Conservation (phyloP, 73 alveolate species). For the Paramecium caudatum region DNA sequence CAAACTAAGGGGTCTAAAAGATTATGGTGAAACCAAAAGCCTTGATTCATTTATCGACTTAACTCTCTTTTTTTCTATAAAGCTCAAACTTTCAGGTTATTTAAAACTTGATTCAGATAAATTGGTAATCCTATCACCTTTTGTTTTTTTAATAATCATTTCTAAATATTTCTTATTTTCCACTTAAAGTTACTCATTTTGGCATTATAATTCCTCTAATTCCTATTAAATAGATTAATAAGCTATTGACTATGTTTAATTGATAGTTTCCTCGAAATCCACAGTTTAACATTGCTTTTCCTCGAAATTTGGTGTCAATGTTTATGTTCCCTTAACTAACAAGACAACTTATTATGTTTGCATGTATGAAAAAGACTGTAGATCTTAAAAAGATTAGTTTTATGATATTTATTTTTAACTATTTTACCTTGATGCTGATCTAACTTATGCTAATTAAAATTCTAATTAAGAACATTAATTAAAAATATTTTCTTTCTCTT, state of each 20-base stretch:
- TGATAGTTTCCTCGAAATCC: not conserved
- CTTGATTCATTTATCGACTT: conserved; percentile 15
- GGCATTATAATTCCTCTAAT: conserved; percentile 70
- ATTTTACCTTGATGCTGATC: not conserved
- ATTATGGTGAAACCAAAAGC: conserved; percentile 4
- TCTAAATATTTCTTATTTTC: conserved; percentile 82
- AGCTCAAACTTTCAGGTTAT: not conserved
- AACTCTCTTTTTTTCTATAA: not conserved
- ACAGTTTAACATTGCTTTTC: conserved; percentile 13
- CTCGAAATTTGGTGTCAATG: not conserved
- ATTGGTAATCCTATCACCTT: conserved; percentile 16
- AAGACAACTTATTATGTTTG: conserved; percentile 8
- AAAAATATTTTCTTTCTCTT: not conserved
- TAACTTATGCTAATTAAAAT: not conserved
- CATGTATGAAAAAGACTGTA: not conserved
- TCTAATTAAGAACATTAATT: conserved; percentile 9
- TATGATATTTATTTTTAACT: conserved; percentile 3
- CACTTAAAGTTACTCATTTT: conserved; percentile 62
- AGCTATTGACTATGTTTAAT: not conserved
- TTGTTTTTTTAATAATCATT: conserved; percentile 68
- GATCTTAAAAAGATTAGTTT: not conserved
- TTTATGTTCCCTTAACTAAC: conserved; percentile 1
- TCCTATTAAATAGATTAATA: conserved; percentile 56
- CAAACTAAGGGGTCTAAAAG: conserved; percentile 68
- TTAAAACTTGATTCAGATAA: conserved; percentile 23